These are phyloP conservation scores for Phascolomyces articulosus DNA, from an alignment of 371 early-diverging fungal species.

Conservation along the genomic window DNA sequence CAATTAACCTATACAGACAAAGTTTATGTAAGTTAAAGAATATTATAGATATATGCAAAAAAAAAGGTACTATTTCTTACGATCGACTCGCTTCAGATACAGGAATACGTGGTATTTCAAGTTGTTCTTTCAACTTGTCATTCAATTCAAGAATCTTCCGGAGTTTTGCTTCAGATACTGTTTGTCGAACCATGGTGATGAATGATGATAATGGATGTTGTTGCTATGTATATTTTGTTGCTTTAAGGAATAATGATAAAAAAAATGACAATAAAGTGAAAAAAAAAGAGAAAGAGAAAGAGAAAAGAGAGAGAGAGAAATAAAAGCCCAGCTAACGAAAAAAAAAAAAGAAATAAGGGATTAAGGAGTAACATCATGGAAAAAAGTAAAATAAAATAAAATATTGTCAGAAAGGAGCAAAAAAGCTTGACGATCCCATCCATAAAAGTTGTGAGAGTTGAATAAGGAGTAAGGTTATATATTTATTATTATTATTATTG, in stretches of 20 bases:
- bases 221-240: too few species aligned
- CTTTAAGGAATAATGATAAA: too few species aligned
- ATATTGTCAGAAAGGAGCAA: background rate
- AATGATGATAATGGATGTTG: too few species aligned
- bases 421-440: background rate
- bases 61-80: too few species aligned
- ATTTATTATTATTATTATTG: too few species aligned
- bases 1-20: constrained; percentile 32
- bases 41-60: too few species aligned
- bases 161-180: constrained; percentile 46
- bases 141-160: constrained; percentile 46
- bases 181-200: constrained; percentile 24
- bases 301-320: background rate
- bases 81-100: constrained; percentile 54
- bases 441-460: too few species aligned
- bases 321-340: background rate
- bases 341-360: background rate
- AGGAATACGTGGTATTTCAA: constrained; percentile 50
- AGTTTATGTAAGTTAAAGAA: background rate
- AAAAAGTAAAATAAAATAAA: background rate
- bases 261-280: too few species aligned
- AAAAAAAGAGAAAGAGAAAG: background rate
- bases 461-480: too few species aligned
- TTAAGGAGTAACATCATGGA: background rate
- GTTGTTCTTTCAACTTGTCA: constrained; percentile 50